Base-by-base conservation (phyloP, 2,329 filamentous ascomycete genomes). In the Venturia asperata region DNA sequence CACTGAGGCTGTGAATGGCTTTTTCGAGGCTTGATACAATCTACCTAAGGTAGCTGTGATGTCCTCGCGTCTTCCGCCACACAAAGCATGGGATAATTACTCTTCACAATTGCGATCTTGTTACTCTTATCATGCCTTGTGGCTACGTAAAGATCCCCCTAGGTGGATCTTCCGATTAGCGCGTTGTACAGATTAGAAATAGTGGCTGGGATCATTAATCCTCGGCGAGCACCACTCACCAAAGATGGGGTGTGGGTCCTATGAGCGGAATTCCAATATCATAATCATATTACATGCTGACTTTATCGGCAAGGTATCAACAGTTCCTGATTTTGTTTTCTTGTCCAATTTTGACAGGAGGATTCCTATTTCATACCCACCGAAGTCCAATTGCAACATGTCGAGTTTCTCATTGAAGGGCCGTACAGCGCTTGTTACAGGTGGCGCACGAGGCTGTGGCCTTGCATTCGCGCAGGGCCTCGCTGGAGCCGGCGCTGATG, bases 391-490 rank as follows among this genome's bases (percentile, higher is more conserved):
- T 41, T 55, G 9, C 27, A 66, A 39, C 15, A 66, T 43, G 21
- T 27, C 27, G 42, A 86, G 85, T 52, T 97, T 97, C 79, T 93
- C 91, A 11, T 84, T 97, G 43, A 89, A 96, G 74, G 89, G 86
- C 67, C 88, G 87, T 73, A 89, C 92, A 10, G 91, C 86, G 60
- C 81, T 97, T 49, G 89, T 97, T 49, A 97, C 93, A 0, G 93
- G 93, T 64, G 93, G 92, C 73, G 93, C 92, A 30, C 83, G 92
- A 73, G 93, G 93, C 10, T 78, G 97, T 66, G 93, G 93, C 49
- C 81, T 97, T 67, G 92, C 95, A 70, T 96, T 97, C 89, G 90
- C 89, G 63, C 92, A 96, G 79, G 92, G 90, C 61, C 85, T 96
- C 76, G 89, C 96, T 63, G 88, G 91, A 64, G 94, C 90, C 64